A percentile compares a stretch with the other conserved stretches of the same genome.
These are phyloP conservation scores for Nephelium lappaceum DNA, from an alignment of 345 rosid genomes.

Conservation along the genomic window DNA sequence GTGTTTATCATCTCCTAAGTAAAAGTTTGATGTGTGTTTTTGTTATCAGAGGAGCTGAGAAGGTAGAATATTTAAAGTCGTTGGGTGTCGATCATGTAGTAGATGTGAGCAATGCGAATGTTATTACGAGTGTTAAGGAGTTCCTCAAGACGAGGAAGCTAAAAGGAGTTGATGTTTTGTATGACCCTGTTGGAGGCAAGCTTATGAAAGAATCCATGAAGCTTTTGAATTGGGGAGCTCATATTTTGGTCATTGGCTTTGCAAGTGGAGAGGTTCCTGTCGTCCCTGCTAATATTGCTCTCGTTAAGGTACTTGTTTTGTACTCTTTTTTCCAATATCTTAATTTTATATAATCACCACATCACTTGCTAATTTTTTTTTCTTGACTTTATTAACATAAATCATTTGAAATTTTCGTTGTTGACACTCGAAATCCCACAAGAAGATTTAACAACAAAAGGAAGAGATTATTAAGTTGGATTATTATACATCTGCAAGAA, in stretches of 20 bases:
- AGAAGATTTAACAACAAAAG: not conserved
- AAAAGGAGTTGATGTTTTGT: constrained; percentile 81
- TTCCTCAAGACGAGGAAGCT: constrained; percentile 75
- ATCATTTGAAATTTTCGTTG: not conserved
- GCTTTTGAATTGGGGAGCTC: constrained; percentile 94
- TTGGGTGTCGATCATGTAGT: constrained; percentile 86
- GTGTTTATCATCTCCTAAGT: not conserved
- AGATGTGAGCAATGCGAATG: constrained; percentile 62
- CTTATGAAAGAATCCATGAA: constrained; percentile 70
- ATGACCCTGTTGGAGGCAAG: constrained; percentile 94
- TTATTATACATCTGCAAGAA: not conserved
- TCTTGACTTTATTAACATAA: not conserved
- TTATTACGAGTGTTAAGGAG: constrained; percentile 68
- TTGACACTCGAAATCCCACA: not conserved
- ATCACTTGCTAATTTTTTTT: not conserved
- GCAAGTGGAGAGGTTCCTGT: constrained; percentile 89
- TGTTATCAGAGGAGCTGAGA: constrained; percentile 64
- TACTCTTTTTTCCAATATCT: not conserved
- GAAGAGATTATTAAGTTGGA: not conserved
- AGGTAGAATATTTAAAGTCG: constrained; percentile 69
- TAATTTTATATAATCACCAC: not conserved
- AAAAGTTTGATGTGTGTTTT: not conserved
- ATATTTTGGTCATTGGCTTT: constrained; percentile 85
- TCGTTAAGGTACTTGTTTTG: constrained; percentile 66
- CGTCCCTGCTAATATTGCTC: constrained; percentile 87